Percentiles rank a stretch among this genome's conserved stretches.
phyloP scores from a whole-genome alignment of 768 basidiomycete genomes.

The Saitozyma podzolica region DNA sequence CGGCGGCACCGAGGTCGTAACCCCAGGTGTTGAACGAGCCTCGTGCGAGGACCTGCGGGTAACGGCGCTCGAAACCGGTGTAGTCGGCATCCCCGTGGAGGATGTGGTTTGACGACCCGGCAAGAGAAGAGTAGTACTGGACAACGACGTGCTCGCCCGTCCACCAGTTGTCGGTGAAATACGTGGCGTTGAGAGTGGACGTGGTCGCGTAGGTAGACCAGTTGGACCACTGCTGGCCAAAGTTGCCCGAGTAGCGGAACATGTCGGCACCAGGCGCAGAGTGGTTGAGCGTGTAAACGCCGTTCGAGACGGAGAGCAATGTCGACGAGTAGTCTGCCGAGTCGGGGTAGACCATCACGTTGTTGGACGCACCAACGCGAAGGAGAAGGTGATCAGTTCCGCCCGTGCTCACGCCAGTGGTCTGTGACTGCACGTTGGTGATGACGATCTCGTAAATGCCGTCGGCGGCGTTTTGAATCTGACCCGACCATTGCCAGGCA shows the following conservation, averaged over 20 bases:
- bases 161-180: constrained; percentile 70
- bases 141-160: constrained; percentile 79
- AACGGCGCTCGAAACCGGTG: constrained; percentile 64
- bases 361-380: constrained; percentile 72
- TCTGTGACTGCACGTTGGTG: constrained; percentile 59
- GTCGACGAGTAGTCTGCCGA: constrained; percentile 68
- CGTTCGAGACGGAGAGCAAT: constrained; percentile 58
- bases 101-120: constrained; percentile 65
- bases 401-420: constrained; percentile 63
- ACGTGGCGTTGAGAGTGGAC: constrained; percentile 60
- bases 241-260: constrained; percentile 85
- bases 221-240: constrained; percentile 75
- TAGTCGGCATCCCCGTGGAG: constrained; percentile 76
- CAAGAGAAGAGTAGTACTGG: constrained; percentile 81
- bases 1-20: constrained; percentile 75
- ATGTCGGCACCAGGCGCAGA: constrained; percentile 80
- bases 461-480: constrained; percentile 72
- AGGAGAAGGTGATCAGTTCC: constrained; percentile 73
- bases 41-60: constrained; percentile 82
- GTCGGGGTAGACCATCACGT: constrained; percentile 83
- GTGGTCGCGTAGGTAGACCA: constrained; percentile 79
- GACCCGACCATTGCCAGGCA: constrained; percentile 71
- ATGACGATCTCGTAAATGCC: constrained; percentile 76
- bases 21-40: constrained; percentile 92
- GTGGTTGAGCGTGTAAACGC: constrained; percentile 75